These are phyloP conservation scores for Hippophae tibetana DNA, from an alignment of 306 rosid species.

Conservation along the genomic window DNA sequence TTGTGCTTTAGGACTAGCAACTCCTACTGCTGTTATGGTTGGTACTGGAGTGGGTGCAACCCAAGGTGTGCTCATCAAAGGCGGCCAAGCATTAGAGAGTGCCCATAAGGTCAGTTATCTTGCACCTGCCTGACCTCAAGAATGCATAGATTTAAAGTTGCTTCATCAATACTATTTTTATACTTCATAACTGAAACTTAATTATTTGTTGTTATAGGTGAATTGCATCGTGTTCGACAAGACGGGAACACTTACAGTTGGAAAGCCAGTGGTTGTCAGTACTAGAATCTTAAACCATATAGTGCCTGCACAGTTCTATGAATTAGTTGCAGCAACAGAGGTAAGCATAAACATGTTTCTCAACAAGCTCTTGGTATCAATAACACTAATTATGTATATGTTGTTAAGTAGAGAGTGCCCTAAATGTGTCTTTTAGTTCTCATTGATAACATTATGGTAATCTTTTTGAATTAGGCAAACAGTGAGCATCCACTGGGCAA, in stretches of 20 bases:
- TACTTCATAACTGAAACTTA: too few species aligned
- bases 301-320: conserved; percentile 35
- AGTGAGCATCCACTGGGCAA: conserved; percentile 85
- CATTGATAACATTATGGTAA: neutral
- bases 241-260: conserved; percentile 87
- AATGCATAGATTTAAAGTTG: too few species aligned
- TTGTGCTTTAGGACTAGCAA: conserved; percentile 87
- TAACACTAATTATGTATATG: too few species aligned
- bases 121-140: too few species aligned
- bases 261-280: conserved; percentile 66
- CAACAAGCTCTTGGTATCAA: too few species aligned
- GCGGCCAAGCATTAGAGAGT: conserved; percentile 76
- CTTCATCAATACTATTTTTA: too few species aligned
- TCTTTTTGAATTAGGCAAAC: conserved; percentile 45
- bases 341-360: conserved; percentile 14
- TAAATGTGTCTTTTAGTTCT: too few species aligned
- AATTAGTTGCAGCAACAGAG: conserved; percentile 74
- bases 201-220: conserved; percentile 29
- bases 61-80: conserved; percentile 84
- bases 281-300: conserved; percentile 32
- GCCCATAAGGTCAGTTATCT: conserved; percentile 54
- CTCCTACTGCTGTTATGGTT: conserved; percentile 91
- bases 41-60: conserved; percentile 92
- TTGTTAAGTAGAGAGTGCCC: too few species aligned
- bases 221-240: conserved; percentile 80